Base-by-base conservation (phyloP, 2,329 filamentous ascomycete species). In the Achaetomium macrosporum region DNA sequence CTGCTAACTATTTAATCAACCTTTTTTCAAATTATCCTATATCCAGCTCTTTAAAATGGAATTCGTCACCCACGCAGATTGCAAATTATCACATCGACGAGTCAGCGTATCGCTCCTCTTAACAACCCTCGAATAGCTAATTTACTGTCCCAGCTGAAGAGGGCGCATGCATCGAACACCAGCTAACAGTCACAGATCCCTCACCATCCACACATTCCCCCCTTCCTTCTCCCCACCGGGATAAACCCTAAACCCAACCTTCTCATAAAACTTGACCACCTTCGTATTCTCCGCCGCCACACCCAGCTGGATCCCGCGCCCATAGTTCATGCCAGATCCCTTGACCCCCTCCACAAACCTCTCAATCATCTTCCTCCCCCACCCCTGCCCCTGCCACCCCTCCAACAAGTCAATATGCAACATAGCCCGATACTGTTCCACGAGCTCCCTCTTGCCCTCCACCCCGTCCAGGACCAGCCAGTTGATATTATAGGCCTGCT, bases 331-430 rank as follows among this genome's bases (percentile, higher is more conserved):
- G 25, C 58, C 57, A 53, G 53, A 59, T 42, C 36, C 51, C 61
- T 41, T 61, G 47, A 76, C 65, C 37, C 67, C 69, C 50, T 65
- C 66, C n/a, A 75, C 65, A 56, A 76, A 75, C 54, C 44, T 54
- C 42, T 70, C 68, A 45, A 75, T 65, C 65, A 74, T 50, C 65
- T 64, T 64, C 51, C 68, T 61, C 5, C 76, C 75, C 73, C 73
- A 77, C 1, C 75, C 75, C 29, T 62, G 54, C 0, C 68, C 67
- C 65, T 75, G 73, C 59, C 62, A 73, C 52, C 53, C 61, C 29
- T 67, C 67, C 51, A 78, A 61, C 57, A 78, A 54, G 56, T 78
- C 73, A 47, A 78, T 74, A 63, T 78, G 76, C 74, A 78, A 69
- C 53, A 73, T 77, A 4, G 69, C 74, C 53, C 68, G 61, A 57